Base-by-base conservation (phyloP, 805 yeast species). In the Candida vartiovaarae region DNA sequence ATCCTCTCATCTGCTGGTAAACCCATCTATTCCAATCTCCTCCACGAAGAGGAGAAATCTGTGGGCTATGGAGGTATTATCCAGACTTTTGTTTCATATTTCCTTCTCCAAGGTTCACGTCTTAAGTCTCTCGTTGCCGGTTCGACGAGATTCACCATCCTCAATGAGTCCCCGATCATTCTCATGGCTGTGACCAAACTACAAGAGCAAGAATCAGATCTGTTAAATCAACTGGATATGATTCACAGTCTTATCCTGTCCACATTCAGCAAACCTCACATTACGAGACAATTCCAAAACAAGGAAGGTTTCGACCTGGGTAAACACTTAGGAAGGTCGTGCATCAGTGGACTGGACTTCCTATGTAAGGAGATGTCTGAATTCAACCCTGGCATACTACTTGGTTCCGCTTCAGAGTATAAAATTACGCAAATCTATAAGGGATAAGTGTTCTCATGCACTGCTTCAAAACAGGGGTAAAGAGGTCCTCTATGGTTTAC, bases 1-100 rank as follows among this genome's bases (percentile, higher is more conserved):
- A 76, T 89, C 3, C 66, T 89, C 8, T 84, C 95, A 0, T 67
- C 80, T 2, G 95, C 96, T 1, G 96, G 96, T 0, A 89, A 89
- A 59, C 95, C 95, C 2, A 82, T 89, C 5, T 89, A 83, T 61
- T 77, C 95, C 2, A 39, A 42, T 10, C 77, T 80, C 57, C 95
- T 93, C 2, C 66, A 78, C 2, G 90, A 43, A 20, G 48, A 85
- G 42, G 81, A 78, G 32, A 62, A 78, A 11, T 68, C 83, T 2
- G 64, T 84, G 36, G 82, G 87, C 0, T 82, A 83, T 54, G 78
- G 83, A 67, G 96, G 95, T 1, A 68, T 89, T 2, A 74, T 89
- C 3, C 90, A 89, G 51, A 86, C 96, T 0, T 75, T 89, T 6
- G 73, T 87, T 7, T 76, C 83, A 8, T 81, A 80, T 40, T 89